A percentile compares a stretch with the other conserved stretches of the same genome.
phyloP scores from a whole-genome alignment of 208 protist genomes.

The Polymyxa betae region DNA sequence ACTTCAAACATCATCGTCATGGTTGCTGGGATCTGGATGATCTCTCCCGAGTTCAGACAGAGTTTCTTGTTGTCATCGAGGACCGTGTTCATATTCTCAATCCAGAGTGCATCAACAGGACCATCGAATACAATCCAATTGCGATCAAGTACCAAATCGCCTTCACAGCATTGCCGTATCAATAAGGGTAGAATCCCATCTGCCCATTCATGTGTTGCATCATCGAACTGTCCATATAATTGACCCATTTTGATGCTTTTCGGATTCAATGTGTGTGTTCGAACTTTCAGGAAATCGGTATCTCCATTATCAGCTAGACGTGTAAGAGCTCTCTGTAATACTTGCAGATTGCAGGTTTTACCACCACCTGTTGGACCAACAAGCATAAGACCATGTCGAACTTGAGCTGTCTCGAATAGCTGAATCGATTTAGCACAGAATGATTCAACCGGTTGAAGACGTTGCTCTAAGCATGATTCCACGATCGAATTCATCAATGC shows the following conservation, averaged over 20 bases:
- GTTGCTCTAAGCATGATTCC: slow-evolving; percentile 73
- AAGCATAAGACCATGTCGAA: slow-evolving; percentile 95
- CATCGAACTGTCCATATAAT: slow-evolving; percentile 93
- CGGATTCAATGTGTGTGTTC: slow-evolving; percentile 90
- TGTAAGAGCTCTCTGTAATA: slow-evolving; percentile 76
- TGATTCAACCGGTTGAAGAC: slow-evolving; percentile 87
- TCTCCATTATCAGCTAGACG: slow-evolving; percentile 59
- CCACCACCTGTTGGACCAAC: slow-evolving; percentile 93
- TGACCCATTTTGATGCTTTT: slow-evolving; percentile 97
- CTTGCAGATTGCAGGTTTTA: slow-evolving; percentile 88
- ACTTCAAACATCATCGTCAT: slow-evolving; percentile 79
- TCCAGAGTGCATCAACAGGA: slow-evolving; percentile 85
- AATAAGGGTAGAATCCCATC: slow-evolving; percentile 91
- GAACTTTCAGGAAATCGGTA: slow-evolving; percentile 62
- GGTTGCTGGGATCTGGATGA: slow-evolving; percentile 72
- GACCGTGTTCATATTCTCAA: slow-evolving; percentile 75
- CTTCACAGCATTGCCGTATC: slow-evolving; percentile 82
- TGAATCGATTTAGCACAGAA: slow-evolving; percentile 95
- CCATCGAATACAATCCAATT: slow-evolving; percentile 95
- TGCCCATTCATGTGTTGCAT: slow-evolving; percentile 91
- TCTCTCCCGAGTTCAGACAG: slow-evolving; percentile 74
- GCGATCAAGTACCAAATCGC: slow-evolving; percentile 72
- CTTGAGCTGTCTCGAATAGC: slow-evolving; percentile 94
- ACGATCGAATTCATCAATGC: slow-evolving; percentile 80
- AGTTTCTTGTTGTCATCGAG: slow-evolving; percentile 76